Evolutionary conservation across 2,329 filamentous ascomycete genomes (phyloP).

Genomic region (Emergomyces pasteurianus): DNA sequence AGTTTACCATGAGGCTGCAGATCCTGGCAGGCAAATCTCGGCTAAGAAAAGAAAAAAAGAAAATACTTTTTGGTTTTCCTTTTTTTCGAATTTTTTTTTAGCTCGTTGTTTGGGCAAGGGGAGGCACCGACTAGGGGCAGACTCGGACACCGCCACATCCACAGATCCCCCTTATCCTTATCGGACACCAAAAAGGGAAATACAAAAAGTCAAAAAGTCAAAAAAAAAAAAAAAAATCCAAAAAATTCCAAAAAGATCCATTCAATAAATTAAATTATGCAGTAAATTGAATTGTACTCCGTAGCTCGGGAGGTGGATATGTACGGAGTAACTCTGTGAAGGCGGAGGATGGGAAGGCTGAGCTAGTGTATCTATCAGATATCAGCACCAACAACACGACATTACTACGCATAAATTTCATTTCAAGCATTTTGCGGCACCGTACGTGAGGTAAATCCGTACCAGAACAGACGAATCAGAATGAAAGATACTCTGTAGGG

Average conservation of each 20-base stretch:
- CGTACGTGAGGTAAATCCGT: background rate
- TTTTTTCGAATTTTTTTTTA: too few relatives aligned
- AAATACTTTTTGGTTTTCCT: background rate
- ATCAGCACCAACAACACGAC: background rate
- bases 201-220: background rate
- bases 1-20: background rate
- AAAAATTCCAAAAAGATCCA: background rate
- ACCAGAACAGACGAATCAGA: background rate
- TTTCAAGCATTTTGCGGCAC: too few relatives aligned
- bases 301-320: background rate
- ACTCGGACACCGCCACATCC: background rate
- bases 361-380: background rate
- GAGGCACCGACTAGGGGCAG: background rate
- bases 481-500: too few relatives aligned
- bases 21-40: background rate
- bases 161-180: background rate
- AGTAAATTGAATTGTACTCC: background rate
- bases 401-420: background rate
- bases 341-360: background rate
- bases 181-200: background rate
- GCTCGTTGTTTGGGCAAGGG: background rate
- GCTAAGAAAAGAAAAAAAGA: background rate
- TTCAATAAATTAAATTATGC: background rate
- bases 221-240: background rate
- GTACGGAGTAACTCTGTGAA: background rate